Conservation (phyloP, 805 yeast species). For the Saccharomycopsis fodiens region DNA sequence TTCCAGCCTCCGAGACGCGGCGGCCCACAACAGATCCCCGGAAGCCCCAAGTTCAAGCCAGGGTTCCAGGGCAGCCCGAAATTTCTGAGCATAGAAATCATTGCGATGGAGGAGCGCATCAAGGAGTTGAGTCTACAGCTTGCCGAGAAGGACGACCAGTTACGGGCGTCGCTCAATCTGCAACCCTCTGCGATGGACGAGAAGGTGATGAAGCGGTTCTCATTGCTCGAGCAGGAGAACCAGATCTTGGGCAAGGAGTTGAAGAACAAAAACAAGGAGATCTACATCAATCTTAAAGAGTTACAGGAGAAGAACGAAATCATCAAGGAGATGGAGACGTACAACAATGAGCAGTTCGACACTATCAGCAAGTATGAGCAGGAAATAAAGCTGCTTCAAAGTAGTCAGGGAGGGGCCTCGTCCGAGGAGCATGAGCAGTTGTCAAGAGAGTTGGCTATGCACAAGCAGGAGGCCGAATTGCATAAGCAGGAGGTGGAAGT, state of each 20-base stretch:
- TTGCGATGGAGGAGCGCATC: conserved; percentile 21
- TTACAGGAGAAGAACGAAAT: conserved; percentile 19
- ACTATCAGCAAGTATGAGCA: conserved; percentile 2
- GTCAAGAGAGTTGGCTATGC: not conserved
- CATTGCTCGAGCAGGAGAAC: conserved; percentile 18
- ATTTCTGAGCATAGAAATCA: conserved; percentile 14
- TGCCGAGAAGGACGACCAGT: conserved; percentile 13
- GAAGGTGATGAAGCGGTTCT: conserved; percentile 13
- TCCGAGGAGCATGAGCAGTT: not conserved
- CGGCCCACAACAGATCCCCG: not conserved
- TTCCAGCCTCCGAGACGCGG: conserved; percentile 16
- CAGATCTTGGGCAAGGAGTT: conserved; percentile 12
- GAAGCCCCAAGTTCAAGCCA: not conserved
- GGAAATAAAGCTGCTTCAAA: too few relatives aligned
- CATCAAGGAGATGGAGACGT: conserved; percentile 18
- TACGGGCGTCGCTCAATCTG: conserved; percentile 8
- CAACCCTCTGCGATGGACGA: conserved; percentile 14
- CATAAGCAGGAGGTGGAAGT: not conserved
- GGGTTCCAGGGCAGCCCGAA: not conserved
- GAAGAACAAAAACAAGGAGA: conserved; percentile 16
- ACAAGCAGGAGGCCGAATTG: not conserved
- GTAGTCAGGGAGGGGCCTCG: not conserved
- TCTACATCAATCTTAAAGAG: conserved; percentile 15
- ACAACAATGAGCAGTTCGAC: conserved; percentile 16
- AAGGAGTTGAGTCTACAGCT: conserved; percentile 12